Evolutionary conservation across 768 basidiomycete species (phyloP), one percentile per base, ranked within the genome.

Genomic region (Cyclocybe aegerita): DNA sequence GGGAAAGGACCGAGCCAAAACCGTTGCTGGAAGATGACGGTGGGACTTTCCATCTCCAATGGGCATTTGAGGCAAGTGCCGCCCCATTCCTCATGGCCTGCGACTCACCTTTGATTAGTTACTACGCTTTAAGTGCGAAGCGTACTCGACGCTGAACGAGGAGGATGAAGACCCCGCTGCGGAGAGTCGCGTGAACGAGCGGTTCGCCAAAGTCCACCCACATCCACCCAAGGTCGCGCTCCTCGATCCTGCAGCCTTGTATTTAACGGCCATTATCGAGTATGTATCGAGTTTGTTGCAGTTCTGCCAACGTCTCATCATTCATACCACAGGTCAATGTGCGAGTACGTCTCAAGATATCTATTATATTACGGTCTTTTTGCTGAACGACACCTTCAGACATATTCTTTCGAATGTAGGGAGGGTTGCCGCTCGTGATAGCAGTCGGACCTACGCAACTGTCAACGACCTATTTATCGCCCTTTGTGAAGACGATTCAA

Each of bases 231-330:
- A 75, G 44, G 66, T 79, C 14, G 65, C 77, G 6, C 75, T 88
- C 7, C 67, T 94, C 17, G 84, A 87, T 7, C 92, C 92, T 4
- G 90, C 93, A 31, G 86, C 91, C 14, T 65, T 97, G 39, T 97
- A 95, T 74, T 77, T 95, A 44, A 95, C 94, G 2, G 93, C 93
- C 7, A 90, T 96, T 55, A 75, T 97, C 30, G 94, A 97, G 93
- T 95, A 67, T 73, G 93, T 80, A 50, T 58, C 56, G 46, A 50
- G 36, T 53, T 60, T 39, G 48, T 54, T 39, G 12, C 46, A 47
- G 53, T 47, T 46, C 52, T 48, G 44, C 56, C 53, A 54, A 53
- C 3, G 59, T 60, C 63, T 70, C 47, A 70, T 57, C 53, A 55
- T 49, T 55, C 46, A 48, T 59, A 49, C 38, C 35, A 30, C 65